Conservation (phyloP, 1,284 basidiomycete species). For the Pseudozyma sp. region DNA sequence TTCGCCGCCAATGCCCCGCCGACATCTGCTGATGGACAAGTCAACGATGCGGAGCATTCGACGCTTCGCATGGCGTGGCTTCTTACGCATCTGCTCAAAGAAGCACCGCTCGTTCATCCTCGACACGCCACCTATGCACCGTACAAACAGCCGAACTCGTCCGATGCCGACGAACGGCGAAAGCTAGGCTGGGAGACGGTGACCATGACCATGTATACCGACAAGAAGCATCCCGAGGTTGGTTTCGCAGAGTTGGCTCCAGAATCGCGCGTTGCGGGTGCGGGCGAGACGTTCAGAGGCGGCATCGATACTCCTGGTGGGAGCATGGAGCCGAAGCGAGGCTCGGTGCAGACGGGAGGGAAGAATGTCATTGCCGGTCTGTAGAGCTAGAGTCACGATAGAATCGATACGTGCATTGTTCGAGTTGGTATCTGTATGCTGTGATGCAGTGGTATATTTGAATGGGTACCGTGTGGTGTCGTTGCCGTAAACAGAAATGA, state of each 20-base stretch:
- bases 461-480: too few species aligned
- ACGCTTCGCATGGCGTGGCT: constrained; percentile 56
- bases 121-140: constrained; percentile 45
- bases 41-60: constrained; percentile 14
- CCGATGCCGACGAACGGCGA: constrained; percentile 19
- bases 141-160: constrained; percentile 13
- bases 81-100: constrained; percentile 54
- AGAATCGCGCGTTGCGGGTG: constrained; percentile 46
- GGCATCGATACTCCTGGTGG: constrained; percentile 49
- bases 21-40: background rate
- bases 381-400: constrained; percentile 1
- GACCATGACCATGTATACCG: constrained; percentile 46
- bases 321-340: constrained; percentile 10
- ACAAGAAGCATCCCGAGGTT: constrained; percentile 53
- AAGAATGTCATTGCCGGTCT: constrained; percentile 46
- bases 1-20: constrained; percentile 32
- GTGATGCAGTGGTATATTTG: too few species aligned
- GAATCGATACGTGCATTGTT: too few species aligned
- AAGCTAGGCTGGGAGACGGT: constrained; percentile 32
- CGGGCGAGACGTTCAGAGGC: constrained; percentile 51
- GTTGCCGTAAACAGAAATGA: too few species aligned
- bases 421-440: too few species aligned
- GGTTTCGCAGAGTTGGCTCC: constrained; percentile 59
- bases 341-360: background rate
- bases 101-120: constrained; percentile 64